Conservation (phyloP, 805 yeast species). For the Sugiyamaella marilandica region DNA sequence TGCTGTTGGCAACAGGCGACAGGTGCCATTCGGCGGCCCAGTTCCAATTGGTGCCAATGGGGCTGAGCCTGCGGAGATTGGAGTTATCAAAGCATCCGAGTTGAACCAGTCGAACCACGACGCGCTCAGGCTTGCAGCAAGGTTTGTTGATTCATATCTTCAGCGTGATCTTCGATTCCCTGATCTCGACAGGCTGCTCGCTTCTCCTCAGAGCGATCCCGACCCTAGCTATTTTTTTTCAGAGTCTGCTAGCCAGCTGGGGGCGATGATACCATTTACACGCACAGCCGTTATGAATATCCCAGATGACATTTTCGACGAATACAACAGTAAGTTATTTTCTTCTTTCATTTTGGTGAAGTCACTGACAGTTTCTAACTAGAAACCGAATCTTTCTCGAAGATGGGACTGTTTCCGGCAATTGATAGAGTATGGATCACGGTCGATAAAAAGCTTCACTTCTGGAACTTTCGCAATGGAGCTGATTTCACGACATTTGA, state of each 20-base stretch:
- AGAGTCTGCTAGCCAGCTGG: constrained; percentile 20
- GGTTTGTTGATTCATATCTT: constrained; percentile 26
- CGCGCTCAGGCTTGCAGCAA: constrained; percentile 26
- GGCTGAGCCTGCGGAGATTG: constrained; percentile 9
- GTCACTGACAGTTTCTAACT: not conserved
- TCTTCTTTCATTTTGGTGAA: not conserved
- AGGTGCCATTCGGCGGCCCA: not conserved
- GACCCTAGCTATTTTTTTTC: constrained; percentile 20
- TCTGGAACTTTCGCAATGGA: constrained; percentile 73
- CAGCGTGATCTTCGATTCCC: constrained; percentile 31
- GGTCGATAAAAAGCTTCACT: constrained; percentile 69
- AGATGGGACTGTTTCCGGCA: constrained; percentile 80
- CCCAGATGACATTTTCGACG: constrained; percentile 77
- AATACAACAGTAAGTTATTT: constrained; percentile 43
- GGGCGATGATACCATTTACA: constrained; percentile 58
- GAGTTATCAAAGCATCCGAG: constrained; percentile 15
- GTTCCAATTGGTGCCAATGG: not conserved
- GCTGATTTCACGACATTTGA: constrained; percentile 76
- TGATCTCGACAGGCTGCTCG: constrained; percentile 28
- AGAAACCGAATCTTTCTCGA: constrained; percentile 55
- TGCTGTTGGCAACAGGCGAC: too few species aligned
- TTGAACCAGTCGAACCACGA: constrained; percentile 14
- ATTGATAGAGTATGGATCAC: constrained; percentile 82
- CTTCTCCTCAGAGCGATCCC: not conserved
- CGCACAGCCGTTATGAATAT: constrained; percentile 61